A percentile compares a stretch with the other conserved stretches of the same genome.
Evolutionary conservation across 2,329 filamentous ascomycete genomes (phyloP).

Genomic region (Lachnellula occidentalis): DNA sequence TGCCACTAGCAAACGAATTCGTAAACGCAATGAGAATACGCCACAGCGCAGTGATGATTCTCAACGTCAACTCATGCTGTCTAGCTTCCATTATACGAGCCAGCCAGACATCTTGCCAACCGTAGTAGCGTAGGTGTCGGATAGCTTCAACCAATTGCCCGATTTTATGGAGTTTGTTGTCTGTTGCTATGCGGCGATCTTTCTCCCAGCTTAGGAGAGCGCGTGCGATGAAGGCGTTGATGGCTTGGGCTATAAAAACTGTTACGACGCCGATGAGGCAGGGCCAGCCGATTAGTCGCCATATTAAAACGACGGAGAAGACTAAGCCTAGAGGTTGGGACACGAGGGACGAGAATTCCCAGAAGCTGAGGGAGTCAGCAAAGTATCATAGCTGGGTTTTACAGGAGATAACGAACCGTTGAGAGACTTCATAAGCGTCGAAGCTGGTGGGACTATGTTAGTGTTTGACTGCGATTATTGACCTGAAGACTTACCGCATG

Average conservation of each 20-base stretch:
- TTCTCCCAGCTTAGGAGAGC: slow-evolving; percentile 64
- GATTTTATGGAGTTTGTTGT: slow-evolving; percentile 72
- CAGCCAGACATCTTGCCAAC: slow-evolving; percentile 75
- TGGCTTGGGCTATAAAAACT: slow-evolving; percentile 60
- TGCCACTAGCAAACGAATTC: slow-evolving; percentile 64
- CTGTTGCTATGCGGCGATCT: slow-evolving; percentile 66
- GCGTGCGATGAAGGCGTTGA: slow-evolving; percentile 65
- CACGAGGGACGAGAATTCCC: slow-evolving; percentile 76
- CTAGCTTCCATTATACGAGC: slow-evolving; percentile 62
- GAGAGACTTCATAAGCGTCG: slow-evolving; percentile 76
- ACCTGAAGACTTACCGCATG: slow-evolving; percentile 52
- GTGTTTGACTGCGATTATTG: too few relatives aligned
- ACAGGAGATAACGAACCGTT: slow-evolving; percentile 34
- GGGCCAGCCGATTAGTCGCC: slow-evolving; percentile 73
- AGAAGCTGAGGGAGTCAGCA: slow-evolving; percentile 50
- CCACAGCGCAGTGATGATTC: slow-evolving; percentile 59
- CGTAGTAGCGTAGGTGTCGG: slow-evolving; percentile 40
- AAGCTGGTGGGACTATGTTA: slow-evolving; percentile 13
- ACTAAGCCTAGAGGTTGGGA: slow-evolving; percentile 72
- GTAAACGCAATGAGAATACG: slow-evolving; percentile 58
- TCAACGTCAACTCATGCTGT: slow-evolving; percentile 59
- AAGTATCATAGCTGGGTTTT: background rate
- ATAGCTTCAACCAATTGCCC: slow-evolving; percentile 72
- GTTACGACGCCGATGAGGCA: slow-evolving; percentile 69
- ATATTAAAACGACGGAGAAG: slow-evolving; percentile 67